Base-by-base conservation (phyloP, 1,139 yeast genomes). In the Petasospora rhodanensis region DNA sequence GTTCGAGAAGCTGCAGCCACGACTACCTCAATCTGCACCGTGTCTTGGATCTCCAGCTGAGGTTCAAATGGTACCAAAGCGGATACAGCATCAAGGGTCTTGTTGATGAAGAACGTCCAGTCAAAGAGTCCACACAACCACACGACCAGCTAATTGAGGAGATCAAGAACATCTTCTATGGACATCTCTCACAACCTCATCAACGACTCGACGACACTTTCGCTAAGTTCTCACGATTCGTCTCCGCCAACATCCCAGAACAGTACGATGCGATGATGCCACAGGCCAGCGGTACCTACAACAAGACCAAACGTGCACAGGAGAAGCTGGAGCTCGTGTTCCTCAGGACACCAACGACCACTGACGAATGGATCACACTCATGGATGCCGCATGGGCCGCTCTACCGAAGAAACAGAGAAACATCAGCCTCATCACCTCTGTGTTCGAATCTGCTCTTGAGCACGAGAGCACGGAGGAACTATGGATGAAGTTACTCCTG, bases 151-250 rank as follows among this genome's bases (percentile, higher is more conserved):
- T n/a, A n/a, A n/a, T n/a, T n/a, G n/a, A n/a, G n/a, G n/a, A n/a
- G n/a, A n/a, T n/a, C 12, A 18, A 25, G 12, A 18, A 46, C 12
- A 40, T 62, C 5, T 59, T 61, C 36, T 33, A 55, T 10, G 50
- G 56, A 24, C 47, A 70, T 18, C 46, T 71, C 4, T 31, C 50
- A 7, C 43, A 43, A 14, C 73, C 73, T 1, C 73, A 67, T 41
- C 41, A 41, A 2, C 45, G 50, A 6, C 33, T 70, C 8, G 63
- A 61, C 3, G 59, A 61, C 0, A 61, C 70, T 0, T 69, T 59
- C 40, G 46, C 59, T 6, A 55, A 54, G 5, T 56, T 55, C 18
- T 69, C 74, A 1, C 21, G 52, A 1, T 63, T 68, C 29, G 55
- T 69, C 1, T 53, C 71, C 1, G 33, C 42, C 7, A 36, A 56